Base-by-base conservation (phyloP, 768 basidiomycete genomes). In the Myochromella boudieri region DNA sequence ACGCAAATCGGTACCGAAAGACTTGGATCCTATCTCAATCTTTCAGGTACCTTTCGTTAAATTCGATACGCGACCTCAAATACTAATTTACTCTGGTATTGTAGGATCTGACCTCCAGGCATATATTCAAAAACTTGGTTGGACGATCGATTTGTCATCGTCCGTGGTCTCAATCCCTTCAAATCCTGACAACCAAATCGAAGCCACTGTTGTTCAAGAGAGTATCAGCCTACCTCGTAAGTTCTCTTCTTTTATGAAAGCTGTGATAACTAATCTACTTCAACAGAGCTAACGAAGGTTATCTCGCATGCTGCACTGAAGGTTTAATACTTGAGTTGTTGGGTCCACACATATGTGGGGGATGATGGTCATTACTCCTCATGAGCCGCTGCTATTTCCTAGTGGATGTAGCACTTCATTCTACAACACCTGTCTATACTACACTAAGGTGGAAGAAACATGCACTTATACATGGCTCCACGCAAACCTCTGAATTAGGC, bases 101-200 rank as follows among this genome's bases (percentile, higher is more conserved):
- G 9, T 41, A 84, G 91, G 80, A 5, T 53, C 70, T 15, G 81
- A 78, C 14, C 68, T 93, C 36, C 72, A 74, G 24, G 70, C 68
- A 9, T 90, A 82, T 62, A 71, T 88, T 26, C 61, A 73, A 52
- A 77, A 76, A 53, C 74, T 87, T 38, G 86, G 81, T 17, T 93
- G 91, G 91, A 64, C 70, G 15, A 51, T 79, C 31, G 79, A 89
- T 46, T 55, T 67, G 12, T 64, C 74, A 12, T 73, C 71, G 1
- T 76, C 75, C 6, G 77, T 83, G n/a, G 73, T 91, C 42, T 69
- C 65, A 12, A 71, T 93, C 44, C 91, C 91, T 18, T 77, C 83
- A 34, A 93, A 92, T 64, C 85, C 86, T 11, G 91, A 93, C 66
- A 93, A 93, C 64, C 88, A 90, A 59, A 88, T 92, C 56, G 84